phyloP scores from a whole-genome alignment of 1,284 basidiomycete species.

The Peniophora sp. region DNA sequence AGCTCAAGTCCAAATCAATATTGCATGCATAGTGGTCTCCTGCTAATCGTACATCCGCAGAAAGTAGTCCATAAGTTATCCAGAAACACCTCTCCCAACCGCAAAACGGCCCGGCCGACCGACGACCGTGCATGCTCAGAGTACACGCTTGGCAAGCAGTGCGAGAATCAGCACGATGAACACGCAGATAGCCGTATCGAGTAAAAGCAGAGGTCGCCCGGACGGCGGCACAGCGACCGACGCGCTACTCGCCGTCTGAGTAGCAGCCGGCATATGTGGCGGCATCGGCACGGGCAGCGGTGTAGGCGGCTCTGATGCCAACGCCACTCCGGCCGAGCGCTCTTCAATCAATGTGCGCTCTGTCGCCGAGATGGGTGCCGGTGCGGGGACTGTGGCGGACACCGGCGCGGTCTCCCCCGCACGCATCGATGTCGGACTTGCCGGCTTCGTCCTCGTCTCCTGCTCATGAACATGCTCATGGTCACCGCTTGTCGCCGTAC shows the following conservation, averaged over 20 bases:
- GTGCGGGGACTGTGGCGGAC: neutral
- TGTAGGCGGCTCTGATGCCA: neutral
- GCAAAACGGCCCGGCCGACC: neutral
- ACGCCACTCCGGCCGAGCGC: no score
- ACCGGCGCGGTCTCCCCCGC: neutral
- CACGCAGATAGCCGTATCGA: constrained; percentile 64
- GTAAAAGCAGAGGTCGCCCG: constrained; percentile 45
- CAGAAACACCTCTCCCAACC: neutral
- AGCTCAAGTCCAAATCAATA: neutral
- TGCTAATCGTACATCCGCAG: neutral
- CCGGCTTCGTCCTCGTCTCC: no score
- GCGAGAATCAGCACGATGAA: constrained; percentile 56
- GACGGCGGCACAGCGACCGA: constrained; percentile 3
- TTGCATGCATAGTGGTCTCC: neutral
- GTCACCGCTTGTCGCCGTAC: neutral
- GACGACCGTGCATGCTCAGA: constrained; percentile 27
- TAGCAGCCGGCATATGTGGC: neutral
- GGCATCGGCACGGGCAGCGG: neutral
- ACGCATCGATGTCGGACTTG: no score
- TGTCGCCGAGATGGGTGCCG: neutral
- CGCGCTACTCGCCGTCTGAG: neutral
- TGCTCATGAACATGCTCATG: no score
- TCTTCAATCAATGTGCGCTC: neutral
- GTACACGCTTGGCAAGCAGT: constrained; percentile 51
- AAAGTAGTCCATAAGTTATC: neutral